Base-by-base conservation (phyloP, 352 stramenopile species). In the Phytopythium mirpurense region DNA sequence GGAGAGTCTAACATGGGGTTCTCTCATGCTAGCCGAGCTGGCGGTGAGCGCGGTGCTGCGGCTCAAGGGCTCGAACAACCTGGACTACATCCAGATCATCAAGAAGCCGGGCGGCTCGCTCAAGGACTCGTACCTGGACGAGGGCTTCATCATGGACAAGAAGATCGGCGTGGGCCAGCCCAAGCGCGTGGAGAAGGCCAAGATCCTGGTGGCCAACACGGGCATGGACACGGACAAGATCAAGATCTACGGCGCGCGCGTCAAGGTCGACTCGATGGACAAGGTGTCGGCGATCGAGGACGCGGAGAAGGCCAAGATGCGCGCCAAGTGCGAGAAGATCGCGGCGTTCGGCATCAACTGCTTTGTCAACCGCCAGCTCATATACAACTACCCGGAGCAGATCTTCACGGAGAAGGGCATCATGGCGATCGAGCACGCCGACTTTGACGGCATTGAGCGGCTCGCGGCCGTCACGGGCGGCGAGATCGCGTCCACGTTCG, bases 201-300 rank as follows among this genome's bases (percentile, higher is more conserved):
- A 98, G 69, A 99, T 99, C 59, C 71, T 99, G 36, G 77, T 99
- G 51, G 96, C 96, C 35, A 99, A 99, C 83, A 99, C 97, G 36
- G 86, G 89, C 35, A 99, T 99, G 97, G 97, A 99, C 75, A 99
- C 96, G 26, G 97, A 99, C 74, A 99, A 99, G 75, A 99, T 99
- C 75, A 99, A 99, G 77, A 99, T 99, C 63, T 99, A 99, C 68
- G 97, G 97, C 24, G 96, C 91, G 26, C 93, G 31, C 47, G 90
- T 99, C 29, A 96, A 97, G 67, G 97, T 99, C 8, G 96, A 99
- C 76, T 98, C 86, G 36, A 96, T 99, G 84, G 93, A 97, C 52
- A 99, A 99, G 72, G 97, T 99, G 21, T 96, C 97, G 26, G 96
- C 97, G 51, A 99, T 99, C 70, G 97, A 99, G 76, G 90, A 98